These are phyloP conservation scores for Starmerella vitae DNA, from an alignment of 805 yeast species.

Conservation along the genomic window DNA sequence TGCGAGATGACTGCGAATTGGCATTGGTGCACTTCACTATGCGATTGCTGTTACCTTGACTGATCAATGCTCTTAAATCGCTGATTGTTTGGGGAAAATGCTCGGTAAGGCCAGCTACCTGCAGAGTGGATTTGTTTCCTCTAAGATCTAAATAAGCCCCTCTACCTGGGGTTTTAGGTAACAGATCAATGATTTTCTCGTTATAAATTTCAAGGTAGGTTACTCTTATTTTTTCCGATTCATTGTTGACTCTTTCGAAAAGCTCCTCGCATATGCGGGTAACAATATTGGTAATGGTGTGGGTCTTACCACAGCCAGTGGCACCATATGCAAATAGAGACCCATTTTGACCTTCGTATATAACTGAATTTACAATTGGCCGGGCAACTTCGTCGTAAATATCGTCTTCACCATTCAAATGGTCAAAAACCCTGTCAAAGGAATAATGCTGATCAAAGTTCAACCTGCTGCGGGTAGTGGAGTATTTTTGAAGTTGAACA, in stretches of 20 bases:
- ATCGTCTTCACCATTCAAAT: conserved; percentile 46
- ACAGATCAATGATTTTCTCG: conserved; percentile 70
- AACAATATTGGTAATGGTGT: conserved; percentile 74
- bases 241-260: conserved; percentile 28
- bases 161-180: conserved; percentile 37
- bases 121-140: conserved; percentile 42
- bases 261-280: conserved; percentile 66
- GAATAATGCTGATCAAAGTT: conserved; percentile 35
- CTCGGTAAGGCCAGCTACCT: conserved; percentile 56
- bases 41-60: conserved; percentile 28
- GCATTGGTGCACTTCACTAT: conserved; percentile 84
- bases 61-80: conserved; percentile 18
- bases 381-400: conserved; percentile 54
- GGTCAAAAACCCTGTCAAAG: conserved; percentile 69
- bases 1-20: conserved; percentile 77
- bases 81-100: conserved; percentile 38
- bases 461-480: conserved; percentile 5
- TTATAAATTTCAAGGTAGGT: conserved; percentile 76
- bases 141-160: neutral
- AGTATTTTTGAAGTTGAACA: conserved; percentile 11
- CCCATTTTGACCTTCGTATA: conserved; percentile 80
- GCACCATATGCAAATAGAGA: conserved; percentile 93
- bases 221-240: neutral
- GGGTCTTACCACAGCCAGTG: conserved; percentile 96
- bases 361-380: conserved; percentile 57